Evolutionary conservation across 2,329 filamentous ascomycete species (phyloP).

Genomic region (Aspergillus latus): DNA sequence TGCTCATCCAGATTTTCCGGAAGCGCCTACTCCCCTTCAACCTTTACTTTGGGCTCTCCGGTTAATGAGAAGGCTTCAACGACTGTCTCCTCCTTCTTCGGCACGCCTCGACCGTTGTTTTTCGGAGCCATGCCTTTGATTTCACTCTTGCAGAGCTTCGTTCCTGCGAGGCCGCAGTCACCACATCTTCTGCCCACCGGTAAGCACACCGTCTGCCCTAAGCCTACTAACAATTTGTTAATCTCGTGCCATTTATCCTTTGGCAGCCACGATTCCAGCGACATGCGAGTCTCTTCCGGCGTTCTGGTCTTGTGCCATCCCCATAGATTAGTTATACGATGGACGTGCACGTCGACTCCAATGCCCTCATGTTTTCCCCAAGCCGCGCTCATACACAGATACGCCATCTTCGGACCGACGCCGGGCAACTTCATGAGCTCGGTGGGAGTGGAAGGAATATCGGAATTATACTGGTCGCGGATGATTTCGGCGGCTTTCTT

Average conservation of each 20-base stretch:
- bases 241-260: slow-evolving; percentile 87
- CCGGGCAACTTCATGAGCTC: slow-evolving; percentile 77
- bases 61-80: background rate
- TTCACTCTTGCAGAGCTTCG: slow-evolving; percentile 73
- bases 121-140: slow-evolving; percentile 63
- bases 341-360: slow-evolving; percentile 91
- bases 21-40: slow-evolving; percentile 23
- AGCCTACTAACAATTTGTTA: slow-evolving; percentile 82
- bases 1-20: slow-evolving; percentile 2
- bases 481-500: slow-evolving; percentile 73
- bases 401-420: slow-evolving; percentile 93
- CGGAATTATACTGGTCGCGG: slow-evolving; percentile 66
- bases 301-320: slow-evolving; percentile 80
- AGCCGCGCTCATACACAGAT: slow-evolving; percentile 78
- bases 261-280: slow-evolving; percentile 80
- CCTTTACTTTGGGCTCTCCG: slow-evolving; percentile 26
- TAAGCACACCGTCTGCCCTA: slow-evolving; percentile 83
- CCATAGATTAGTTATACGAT: slow-evolving; percentile 92
- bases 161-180: slow-evolving; percentile 76
- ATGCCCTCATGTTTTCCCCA: slow-evolving; percentile 73
- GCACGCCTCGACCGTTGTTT: background rate
- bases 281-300: slow-evolving; percentile 76
- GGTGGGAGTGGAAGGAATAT: slow-evolving; percentile 77
- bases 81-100: slow-evolving; percentile 9
- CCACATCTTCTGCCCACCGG: slow-evolving; percentile 79